These are phyloP conservation scores for Barnettozyma populi DNA, from an alignment of 805 yeast genomes.

Conservation along the genomic window DNA sequence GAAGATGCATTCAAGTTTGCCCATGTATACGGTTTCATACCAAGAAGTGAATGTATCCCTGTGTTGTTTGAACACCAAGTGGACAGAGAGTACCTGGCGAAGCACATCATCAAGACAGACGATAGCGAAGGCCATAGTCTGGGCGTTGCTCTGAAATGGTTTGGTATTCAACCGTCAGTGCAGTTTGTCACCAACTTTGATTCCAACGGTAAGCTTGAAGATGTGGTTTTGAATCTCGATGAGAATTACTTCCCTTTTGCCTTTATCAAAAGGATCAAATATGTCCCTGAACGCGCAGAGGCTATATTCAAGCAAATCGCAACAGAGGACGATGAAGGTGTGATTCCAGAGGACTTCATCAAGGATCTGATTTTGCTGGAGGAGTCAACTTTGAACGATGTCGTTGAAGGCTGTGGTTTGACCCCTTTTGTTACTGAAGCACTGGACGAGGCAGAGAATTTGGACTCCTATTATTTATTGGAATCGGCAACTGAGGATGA, in stretches of 20 bases:
- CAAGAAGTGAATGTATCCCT: slow-evolving; percentile 21
- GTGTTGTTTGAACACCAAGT: slow-evolving; percentile 32
- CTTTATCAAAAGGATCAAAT: slow-evolving; percentile 22
- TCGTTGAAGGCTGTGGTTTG: slow-evolving; percentile 17
- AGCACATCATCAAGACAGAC: slow-evolving; percentile 7
- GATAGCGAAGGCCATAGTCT: slow-evolving; percentile 14
- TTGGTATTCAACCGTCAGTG: slow-evolving; percentile 34
- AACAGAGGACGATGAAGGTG: slow-evolving; percentile 1
- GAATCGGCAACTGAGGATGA: slow-evolving; percentile 16
- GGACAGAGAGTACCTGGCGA: slow-evolving; percentile 18
- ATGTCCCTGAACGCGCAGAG: slow-evolving; percentile 16
- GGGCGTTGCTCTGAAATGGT: slow-evolving; percentile 30
- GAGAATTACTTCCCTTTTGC: slow-evolving; percentile 31
- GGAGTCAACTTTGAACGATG: slow-evolving; percentile 18
- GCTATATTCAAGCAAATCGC: slow-evolving; percentile 13
- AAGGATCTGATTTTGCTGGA: slow-evolving; percentile 14
- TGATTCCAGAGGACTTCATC: slow-evolving; percentile 10
- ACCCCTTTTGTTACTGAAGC: slow-evolving; percentile 17
- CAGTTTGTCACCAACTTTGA: slow-evolving; percentile 30
- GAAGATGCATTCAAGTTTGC: slow-evolving; percentile 39
- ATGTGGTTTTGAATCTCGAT: slow-evolving; percentile 25
- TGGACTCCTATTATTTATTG: slow-evolving; percentile 13
- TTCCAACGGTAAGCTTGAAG: slow-evolving; percentile 11
- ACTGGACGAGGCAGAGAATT: slow-evolving; percentile 11
- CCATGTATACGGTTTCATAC: slow-evolving; percentile 43